Base-by-base conservation (phyloP, 805 yeast genomes). In the Saccharomycopsis vini region DNA sequence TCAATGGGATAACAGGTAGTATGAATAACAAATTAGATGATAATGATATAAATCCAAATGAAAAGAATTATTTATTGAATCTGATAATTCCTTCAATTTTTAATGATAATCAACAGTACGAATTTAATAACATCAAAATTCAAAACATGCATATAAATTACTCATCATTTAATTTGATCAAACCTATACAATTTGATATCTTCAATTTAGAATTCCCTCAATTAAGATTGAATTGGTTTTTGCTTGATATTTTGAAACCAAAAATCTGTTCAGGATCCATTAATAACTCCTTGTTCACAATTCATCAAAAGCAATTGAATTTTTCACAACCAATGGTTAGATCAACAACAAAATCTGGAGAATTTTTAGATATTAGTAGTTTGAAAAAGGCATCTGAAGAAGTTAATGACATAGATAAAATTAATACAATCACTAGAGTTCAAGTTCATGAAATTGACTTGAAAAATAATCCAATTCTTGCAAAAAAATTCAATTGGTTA, bases 1-100 rank as follows among this genome's bases (percentile, higher is more conserved):
- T 89, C 22, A 76, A 73, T 50, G 97, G 97, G 0, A 68, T 90
- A 53, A 71, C 90, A 28, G 97, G 98, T 5, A 79, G 79, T 12
- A 29, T 44, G 5, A 29, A 39, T 12, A 43, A 43, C 18, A 30
- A 18, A 20, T 9, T 40, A 9, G 18, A 13, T 20, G 43, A 42
- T 23, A 29, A 43, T 36, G 42, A 36, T 22, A 34, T 42, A 16
- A 23, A 23, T 18, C 35, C 43, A 13, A 35, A 42, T 18, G 48
- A 50, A 12, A 49, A 45, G 19, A 35, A 42, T 18, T 39, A 40
- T 19, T 28, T 40, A 49, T 32, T 18, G 5, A 32, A 42, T 16
- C 21, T n/a, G 36, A 22, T 49, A 3, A 29, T 39, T 19, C 31
- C 39, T 10, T 15, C 19, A 32, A 21, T 49, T 3, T 35, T 46